Evolutionary conservation across 192 early-diverging fungal species (phyloP).

Genomic region (Backusella westeae): DNA sequence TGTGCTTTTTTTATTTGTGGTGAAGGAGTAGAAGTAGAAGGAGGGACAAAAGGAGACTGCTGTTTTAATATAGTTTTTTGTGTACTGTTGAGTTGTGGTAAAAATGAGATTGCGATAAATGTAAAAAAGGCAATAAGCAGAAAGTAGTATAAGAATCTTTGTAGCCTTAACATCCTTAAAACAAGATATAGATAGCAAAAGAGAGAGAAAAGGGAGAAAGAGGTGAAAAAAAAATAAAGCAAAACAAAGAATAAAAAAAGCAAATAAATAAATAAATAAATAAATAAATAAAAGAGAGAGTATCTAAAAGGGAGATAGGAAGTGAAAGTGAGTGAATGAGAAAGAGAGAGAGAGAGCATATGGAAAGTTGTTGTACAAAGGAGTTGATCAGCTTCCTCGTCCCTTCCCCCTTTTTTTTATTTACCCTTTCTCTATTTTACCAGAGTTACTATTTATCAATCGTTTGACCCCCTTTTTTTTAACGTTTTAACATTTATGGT

Average conservation of each 20-base stretch:
- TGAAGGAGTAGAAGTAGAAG: not conserved
- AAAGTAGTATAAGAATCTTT: not conserved
- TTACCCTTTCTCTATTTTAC: not conserved
- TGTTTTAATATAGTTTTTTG: conserved; percentile 1
- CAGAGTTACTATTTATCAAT: not conserved
- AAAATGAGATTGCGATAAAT: not conserved
- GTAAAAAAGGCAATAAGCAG: not conserved
- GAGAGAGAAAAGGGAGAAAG: not conserved
- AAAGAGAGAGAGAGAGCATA: not conserved
- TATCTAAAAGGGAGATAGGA: not conserved
- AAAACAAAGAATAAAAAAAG: not conserved
- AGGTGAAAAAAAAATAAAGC: not conserved
- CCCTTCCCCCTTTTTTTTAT: not conserved
- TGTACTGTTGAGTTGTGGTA: conserved; percentile 5
- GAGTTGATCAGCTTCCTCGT: not conserved
- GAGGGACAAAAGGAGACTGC: not conserved
- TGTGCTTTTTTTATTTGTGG: not conserved
- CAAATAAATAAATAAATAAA: not conserved
- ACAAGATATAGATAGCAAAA: not conserved
- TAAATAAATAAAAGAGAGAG: not conserved
- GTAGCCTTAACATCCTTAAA: not conserved
- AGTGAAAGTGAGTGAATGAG: not conserved
- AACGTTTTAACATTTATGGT: not conserved
- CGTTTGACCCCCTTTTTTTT: not conserved
- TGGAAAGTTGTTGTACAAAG: not conserved